Evolutionary conservation across 495 filamentous ascomycete genomes (phyloP).

Genomic region (Penicillium cinerascens): DNA sequence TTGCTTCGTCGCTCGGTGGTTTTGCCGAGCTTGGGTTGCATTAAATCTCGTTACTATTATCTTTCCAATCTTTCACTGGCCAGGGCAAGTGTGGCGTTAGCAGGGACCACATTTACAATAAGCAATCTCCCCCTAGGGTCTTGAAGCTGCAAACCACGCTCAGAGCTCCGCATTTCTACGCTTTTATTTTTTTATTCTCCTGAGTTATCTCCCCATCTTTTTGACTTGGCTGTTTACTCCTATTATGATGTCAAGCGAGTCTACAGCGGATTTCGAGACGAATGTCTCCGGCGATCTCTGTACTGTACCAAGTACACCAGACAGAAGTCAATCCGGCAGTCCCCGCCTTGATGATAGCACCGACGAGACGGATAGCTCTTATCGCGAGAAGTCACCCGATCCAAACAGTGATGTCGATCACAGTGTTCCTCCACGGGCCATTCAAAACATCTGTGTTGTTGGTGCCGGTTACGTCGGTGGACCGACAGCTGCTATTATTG

Average conservation of each 20-base stretch:
- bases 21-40: background rate
- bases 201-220: background rate
- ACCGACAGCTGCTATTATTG: slow-evolving; percentile 69
- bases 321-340: slow-evolving; percentile 9
- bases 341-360: background rate
- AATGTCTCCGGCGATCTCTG: slow-evolving; percentile 2
- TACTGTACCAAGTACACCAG: slow-evolving; percentile 7
- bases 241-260: background rate
- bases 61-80: background rate
- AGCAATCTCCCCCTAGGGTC: background rate
- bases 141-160: background rate
- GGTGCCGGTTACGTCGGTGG: slow-evolving; percentile 33
- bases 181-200: background rate
- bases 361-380: background rate
- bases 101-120: background rate
- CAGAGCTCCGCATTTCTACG: background rate
- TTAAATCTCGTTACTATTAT: background rate
- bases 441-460: slow-evolving; percentile 11
- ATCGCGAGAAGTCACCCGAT: background rate
- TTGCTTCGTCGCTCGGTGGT: background rate
- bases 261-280: slow-evolving; percentile 2
- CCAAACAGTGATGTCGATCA: background rate
- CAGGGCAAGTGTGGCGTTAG: background rate
- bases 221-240: background rate
- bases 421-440: background rate